Base-by-base conservation (phyloP, 495 filamentous ascomycete genomes). In the Saxophila tyrrhenica region DNA sequence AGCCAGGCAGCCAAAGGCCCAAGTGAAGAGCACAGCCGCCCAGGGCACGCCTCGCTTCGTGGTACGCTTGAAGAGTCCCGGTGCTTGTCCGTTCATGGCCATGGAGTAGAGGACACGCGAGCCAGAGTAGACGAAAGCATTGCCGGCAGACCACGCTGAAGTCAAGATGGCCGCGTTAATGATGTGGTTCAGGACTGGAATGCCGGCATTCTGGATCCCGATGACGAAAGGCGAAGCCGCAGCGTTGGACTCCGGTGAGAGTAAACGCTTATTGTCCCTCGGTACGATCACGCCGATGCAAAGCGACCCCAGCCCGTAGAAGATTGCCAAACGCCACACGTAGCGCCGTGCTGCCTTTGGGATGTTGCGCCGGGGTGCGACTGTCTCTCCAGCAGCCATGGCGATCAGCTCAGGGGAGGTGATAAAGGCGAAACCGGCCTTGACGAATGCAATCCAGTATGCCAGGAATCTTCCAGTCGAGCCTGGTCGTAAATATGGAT, bases 321-420 rank as follows among this genome's bases (percentile, higher is more conserved):
- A 94, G 72, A 94, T 78, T 48, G 83, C 66, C 63, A 95, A 85
- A 50, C 89, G 85, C 75, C 85, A 90, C 67, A 94, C 89, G 55
- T 87, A 86, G 51, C 87, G 79, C 38, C 83, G 82, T 3, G 82
- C 83, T 3, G 89, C 89, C 58, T 77, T 77, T 48, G 88, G 88
- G 55, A 94, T 80, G 54, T 86, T 83, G 61, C 78, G 80, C 23
- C 81, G 73, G 1, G 89, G 89, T 54, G 86, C 85, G n/a, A 78
- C 77, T 52, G 87, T 82, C 68, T 95, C 89, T 55, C 85, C 85
- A 15, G 84, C 87, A 0, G 88, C 84, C 11, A 92, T 73, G 43
- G 79, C 83, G 23, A 87, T 77, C 61, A 83, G 74, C 64, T 91
- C 85, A 16, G 75, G 73, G 17, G 76, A 77, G 48, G 52, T 21